phyloP scores from a whole-genome alignment of 805 yeast species.

The Clavispora vitiphila region DNA sequence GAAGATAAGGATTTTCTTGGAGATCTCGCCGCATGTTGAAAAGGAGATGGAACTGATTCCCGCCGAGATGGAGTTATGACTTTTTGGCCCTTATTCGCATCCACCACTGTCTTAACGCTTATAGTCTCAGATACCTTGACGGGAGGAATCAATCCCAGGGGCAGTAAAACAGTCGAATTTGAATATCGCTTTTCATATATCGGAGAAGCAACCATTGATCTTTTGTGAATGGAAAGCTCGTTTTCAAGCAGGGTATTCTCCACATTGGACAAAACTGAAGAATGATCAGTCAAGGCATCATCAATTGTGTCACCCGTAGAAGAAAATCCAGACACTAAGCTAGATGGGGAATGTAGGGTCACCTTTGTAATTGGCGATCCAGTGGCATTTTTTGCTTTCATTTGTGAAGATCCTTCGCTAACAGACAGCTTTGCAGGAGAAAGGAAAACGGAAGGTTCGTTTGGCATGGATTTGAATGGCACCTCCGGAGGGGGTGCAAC shows the following conservation, averaged over 20 bases:
- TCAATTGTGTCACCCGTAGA: slow-evolving; percentile 2
- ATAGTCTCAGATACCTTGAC: neutral
- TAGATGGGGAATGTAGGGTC: slow-evolving; percentile 2
- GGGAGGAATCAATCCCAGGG: neutral
- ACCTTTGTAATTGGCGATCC: neutral
- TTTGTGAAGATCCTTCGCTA: neutral
- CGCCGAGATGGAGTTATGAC: neutral
- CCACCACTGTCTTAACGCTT: neutral
- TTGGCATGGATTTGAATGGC: neutral
- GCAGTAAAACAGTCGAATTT: too few relatives aligned
- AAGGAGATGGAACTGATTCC: neutral
- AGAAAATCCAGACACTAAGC: slow-evolving; percentile 2
- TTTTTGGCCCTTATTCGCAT: neutral
- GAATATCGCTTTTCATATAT: neutral
- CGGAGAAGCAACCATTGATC: neutral
- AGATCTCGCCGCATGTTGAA: neutral
- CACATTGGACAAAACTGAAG: slow-evolving; percentile 2
- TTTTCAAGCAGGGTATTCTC: neutral
- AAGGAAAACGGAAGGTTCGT: neutral
- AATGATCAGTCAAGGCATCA: slow-evolving; percentile 4
- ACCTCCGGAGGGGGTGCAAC: neutral
- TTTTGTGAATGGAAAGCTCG: neutral
- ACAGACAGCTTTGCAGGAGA: neutral
- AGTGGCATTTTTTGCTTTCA: neutral
- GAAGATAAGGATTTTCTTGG: neutral